Conservation (phyloP, 495 filamentous ascomycete genomes). For the Glonium stellatum region DNA sequence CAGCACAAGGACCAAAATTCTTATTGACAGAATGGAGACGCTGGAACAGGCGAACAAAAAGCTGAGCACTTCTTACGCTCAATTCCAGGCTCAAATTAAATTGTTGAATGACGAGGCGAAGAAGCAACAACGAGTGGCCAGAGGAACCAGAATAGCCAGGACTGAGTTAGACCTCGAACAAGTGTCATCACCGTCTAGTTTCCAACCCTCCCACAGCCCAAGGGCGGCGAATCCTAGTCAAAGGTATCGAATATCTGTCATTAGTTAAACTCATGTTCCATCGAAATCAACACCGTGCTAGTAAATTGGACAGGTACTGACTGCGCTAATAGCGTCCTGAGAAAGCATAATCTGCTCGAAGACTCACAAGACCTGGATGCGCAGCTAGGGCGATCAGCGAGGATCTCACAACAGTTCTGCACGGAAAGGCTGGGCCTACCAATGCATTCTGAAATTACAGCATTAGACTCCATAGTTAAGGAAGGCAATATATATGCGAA, state of each 20-base stretch:
- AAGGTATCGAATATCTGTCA: background rate
- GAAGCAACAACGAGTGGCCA: background rate
- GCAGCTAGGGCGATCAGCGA: no score
- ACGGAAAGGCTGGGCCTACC: no score
- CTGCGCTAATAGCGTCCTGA: background rate
- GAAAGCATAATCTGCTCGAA: no score
- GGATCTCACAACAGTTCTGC: no score
- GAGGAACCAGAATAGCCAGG: background rate
- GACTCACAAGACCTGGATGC: no score
- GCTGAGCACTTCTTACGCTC: background rate
- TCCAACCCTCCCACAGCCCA: slow-evolving; percentile 8
- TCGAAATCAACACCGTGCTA: background rate
- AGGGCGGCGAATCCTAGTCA: background rate
- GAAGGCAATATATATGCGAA: background rate
- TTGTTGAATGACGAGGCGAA: background rate
- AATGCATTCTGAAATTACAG: no score
- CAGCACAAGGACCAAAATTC: background rate
- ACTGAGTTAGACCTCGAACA: background rate
- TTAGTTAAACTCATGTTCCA: background rate
- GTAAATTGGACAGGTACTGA: background rate
- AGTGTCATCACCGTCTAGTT: background rate
- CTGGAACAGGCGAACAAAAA: slow-evolving; percentile 7
- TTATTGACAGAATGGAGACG: slow-evolving; percentile 4
- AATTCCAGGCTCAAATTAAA: background rate
- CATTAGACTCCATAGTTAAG: no score